These are phyloP conservation scores for Pythium brassicae DNA, from an alignment of 352 stramenopile genomes.

Conservation along the genomic window DNA sequence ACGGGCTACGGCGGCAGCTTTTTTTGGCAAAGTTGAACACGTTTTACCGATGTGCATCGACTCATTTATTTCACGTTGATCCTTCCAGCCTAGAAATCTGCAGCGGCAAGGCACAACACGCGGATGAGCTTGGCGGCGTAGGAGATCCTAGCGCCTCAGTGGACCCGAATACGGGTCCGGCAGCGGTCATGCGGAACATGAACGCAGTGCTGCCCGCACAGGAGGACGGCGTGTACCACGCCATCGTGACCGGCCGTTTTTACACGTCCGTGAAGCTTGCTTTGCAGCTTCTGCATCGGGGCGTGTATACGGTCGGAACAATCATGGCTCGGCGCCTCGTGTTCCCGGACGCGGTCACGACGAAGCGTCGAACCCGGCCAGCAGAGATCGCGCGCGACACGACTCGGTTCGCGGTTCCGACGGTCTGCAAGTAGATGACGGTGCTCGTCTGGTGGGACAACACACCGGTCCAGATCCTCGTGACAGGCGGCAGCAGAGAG, in stretches of 20 bases:
- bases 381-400: too few relatives aligned
- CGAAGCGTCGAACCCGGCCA: neutral
- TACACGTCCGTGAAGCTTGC: slow-evolving; percentile 3
- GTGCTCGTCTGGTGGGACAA: neutral
- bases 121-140: neutral
- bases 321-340: neutral
- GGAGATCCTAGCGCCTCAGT: neutral
- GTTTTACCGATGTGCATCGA: neutral
- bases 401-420: neutral
- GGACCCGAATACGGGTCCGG: neutral
- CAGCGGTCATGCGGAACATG: neutral
- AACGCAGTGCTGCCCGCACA: neutral
- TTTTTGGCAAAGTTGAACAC: slow-evolving; percentile 2
- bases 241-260: neutral
- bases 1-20: neutral
- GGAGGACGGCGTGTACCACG: neutral
- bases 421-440: neutral
- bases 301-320: neutral
- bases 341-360: neutral
- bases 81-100: neutral
- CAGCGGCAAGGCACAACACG: neutral
- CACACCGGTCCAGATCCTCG: neutral
- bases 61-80: neutral
- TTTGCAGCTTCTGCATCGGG: too few relatives aligned
- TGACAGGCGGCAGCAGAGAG: neutral